Percentiles rank a stretch among this genome's conserved stretches.
phyloP scores from a whole-genome alignment of 2,329 filamentous ascomycete genomes.

The Colletotrichum euphorbiae region DNA sequence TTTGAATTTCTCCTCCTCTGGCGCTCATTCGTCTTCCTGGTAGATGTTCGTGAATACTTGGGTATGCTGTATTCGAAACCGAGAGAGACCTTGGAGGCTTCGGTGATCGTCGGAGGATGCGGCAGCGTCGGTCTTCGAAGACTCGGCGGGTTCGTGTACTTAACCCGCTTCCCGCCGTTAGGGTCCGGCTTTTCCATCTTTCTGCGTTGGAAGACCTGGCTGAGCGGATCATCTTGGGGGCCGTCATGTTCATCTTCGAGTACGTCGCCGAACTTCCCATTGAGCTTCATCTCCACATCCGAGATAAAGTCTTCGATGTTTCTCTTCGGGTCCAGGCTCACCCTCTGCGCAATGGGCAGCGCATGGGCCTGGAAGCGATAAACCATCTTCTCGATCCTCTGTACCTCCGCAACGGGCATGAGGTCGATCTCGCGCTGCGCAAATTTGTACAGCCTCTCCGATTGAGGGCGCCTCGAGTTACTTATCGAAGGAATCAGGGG shows the following conservation, averaged over 20 bases:
- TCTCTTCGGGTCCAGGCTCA: neutral
- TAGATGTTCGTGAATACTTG: neutral
- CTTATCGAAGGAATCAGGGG: conserved; percentile 15
- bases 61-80: neutral
- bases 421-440: conserved; percentile 30
- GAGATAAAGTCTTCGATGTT: neutral
- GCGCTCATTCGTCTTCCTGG: neutral
- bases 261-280: neutral
- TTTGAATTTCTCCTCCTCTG: neutral
- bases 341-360: accelerated
- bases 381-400: neutral
- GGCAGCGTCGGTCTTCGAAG: neutral
- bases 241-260: neutral
- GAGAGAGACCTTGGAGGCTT: neutral
- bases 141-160: neutral
- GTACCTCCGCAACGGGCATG: neutral
- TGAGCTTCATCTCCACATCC: neutral
- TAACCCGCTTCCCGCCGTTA: neutral
- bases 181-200: neutral
- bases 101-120: neutral
- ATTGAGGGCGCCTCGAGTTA: conserved; percentile 5
- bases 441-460: conserved; percentile 15
- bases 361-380: neutral
- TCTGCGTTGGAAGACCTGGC: neutral
- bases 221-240: neutral